Evolutionary conservation across 441 rosid genomes (phyloP).

Genomic region (Syzygium syzygioides): DNA sequence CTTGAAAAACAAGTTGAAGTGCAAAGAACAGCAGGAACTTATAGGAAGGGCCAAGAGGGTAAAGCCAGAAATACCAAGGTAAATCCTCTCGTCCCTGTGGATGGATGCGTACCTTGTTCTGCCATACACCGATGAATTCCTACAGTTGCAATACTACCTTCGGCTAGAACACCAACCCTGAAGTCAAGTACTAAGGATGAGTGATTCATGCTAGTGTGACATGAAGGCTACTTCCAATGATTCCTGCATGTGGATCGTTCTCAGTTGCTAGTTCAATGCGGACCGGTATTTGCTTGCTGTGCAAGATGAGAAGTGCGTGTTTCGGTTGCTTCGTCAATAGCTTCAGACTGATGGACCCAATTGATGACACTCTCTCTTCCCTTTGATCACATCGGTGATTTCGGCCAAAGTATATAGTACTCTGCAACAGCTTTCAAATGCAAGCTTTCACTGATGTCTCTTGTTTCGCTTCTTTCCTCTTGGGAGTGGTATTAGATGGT

Average conservation of each 20-base stretch:
- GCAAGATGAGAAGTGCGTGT: neutral
- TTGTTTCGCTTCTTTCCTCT: neutral
- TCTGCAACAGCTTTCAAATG: neutral
- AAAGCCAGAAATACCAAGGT: neutral
- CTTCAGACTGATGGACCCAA: neutral
- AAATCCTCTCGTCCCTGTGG: neutral
- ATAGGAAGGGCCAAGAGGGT: neutral
- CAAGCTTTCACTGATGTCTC: neutral
- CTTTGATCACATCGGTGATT: neutral
- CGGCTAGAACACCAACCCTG: neutral
- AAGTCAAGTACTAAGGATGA: neutral
- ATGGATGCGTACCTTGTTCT: neutral
- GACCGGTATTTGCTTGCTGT: neutral
- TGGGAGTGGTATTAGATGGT: neutral
- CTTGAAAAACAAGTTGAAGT: neutral
- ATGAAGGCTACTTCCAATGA: neutral
- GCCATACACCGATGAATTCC: neutral
- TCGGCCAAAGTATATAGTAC: neutral
- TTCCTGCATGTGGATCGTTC: neutral
- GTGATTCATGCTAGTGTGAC: neutral
- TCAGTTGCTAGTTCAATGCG: neutral
- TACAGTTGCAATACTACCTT: neutral
- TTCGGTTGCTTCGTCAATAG: neutral
- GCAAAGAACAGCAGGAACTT: neutral
- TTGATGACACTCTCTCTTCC: neutral